Evolutionary conservation across 2,329 filamentous ascomycete species (phyloP), one percentile per base, ranked within the genome.

Genomic region (Aspergillus novofumigatus): DNA sequence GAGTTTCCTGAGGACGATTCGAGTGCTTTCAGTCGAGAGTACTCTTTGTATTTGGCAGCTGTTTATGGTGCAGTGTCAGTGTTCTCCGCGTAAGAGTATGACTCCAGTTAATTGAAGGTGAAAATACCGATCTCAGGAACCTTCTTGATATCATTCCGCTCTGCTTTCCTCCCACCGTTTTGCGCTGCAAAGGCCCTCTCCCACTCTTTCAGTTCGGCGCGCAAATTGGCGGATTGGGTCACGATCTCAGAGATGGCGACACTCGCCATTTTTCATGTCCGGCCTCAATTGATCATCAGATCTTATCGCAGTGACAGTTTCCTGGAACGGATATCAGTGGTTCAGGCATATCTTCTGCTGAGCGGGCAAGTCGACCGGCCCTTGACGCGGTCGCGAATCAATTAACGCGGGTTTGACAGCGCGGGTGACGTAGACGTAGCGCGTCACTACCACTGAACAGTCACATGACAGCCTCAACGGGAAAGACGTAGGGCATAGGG

Each of bases 21-120:
- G 32, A 70, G 66, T 17, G 72, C 66, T 54, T 78, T 76, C 4
- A 80, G 59, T 44, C 72, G 72, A 29, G 72, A 70, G 64, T 81
- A 80, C 49, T 74, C 67, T 56, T 80, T 80, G 67, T 81, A 80
- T 69, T 80, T 80, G 4, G 71, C 69, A 26, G 77, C 78, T 78
- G 42, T 17, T 26, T 28, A n/a, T 26, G 10, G 23, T 8, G 14
- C 28, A 25, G 32, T 11, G 21, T 41, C 49, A 53, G 49, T 38
- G 23, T 17, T 8, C 20, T 11, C 28, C 5, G 28, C 28, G 28
- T 10, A 2, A 23, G 23, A n/a, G 29, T 20, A 29, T 23, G 8
- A 20, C 21, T 25, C 20, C 20, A 20, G 11, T 17, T 10, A n/a
- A 25, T 3, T 23, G 23, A 23, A 23, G 23, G 23, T 23, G 23